phyloP scores from a whole-genome alignment of 2,329 filamentous ascomycete genomes.

The Ophiocordyceps robertsii region DNA sequence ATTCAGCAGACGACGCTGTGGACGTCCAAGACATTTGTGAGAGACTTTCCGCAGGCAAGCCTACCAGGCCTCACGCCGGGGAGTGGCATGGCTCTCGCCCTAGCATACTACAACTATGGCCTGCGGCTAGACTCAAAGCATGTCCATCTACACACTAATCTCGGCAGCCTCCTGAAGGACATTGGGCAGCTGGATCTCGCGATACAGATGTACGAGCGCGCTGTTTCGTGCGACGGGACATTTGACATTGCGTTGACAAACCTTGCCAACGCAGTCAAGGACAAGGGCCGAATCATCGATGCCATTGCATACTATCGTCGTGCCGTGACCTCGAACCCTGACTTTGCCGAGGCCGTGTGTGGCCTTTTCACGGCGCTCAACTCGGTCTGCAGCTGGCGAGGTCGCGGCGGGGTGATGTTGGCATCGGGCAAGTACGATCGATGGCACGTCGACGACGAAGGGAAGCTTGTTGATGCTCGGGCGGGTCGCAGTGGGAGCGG shows the following conservation, averaged over 20 bases:
- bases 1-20: constrained; percentile 55
- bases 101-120: constrained; percentile 93
- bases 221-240: constrained; percentile 79
- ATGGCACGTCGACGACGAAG: constrained; percentile 83
- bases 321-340: constrained; percentile 81
- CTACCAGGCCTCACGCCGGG: constrained; percentile 74
- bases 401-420: constrained; percentile 74
- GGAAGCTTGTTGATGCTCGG: constrained; percentile 66
- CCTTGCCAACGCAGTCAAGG: constrained; percentile 93
- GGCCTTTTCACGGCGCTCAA: constrained; percentile 90
- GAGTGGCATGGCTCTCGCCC: constrained; percentile 74
- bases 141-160: constrained; percentile 91
- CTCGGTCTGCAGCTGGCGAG: constrained; percentile 90
- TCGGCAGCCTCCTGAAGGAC: constrained; percentile 90
- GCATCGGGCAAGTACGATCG: constrained; percentile 63
- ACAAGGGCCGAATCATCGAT: constrained; percentile 82
- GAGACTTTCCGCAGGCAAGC: constrained; percentile 14
- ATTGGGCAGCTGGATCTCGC: constrained; percentile 85
- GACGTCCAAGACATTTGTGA: constrained; percentile 3
- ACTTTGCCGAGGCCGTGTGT: constrained; percentile 94
- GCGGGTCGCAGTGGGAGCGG: constrained; percentile 51
- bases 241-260: constrained; percentile 98
- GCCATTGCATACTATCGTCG: constrained; percentile 86
- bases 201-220: constrained; percentile 94
- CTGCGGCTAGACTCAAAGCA: constrained; percentile 75